Percentiles rank a stretch among this genome's conserved stretches.
phyloP scores from a whole-genome alignment of 345 rosid species.

The Citrus australasica region DNA sequence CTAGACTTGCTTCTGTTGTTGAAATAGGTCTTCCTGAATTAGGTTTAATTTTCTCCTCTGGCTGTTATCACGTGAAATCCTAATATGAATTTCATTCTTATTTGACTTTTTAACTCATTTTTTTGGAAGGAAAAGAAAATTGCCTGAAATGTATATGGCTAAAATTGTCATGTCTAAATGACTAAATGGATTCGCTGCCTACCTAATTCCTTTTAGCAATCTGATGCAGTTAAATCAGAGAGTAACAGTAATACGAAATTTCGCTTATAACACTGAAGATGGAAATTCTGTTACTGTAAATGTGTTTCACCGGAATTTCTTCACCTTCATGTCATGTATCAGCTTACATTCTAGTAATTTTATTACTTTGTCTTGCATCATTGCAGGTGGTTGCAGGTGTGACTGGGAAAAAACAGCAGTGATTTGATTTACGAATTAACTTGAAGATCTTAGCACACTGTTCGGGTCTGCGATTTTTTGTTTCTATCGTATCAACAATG shows the following conservation, averaged over 20 bases:
- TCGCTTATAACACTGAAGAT: neutral
- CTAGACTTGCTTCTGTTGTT: neutral
- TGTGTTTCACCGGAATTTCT: neutral
- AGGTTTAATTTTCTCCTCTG: neutral
- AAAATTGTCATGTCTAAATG: neutral
- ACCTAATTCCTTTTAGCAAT: neutral
- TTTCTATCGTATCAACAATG: constrained; percentile 16
- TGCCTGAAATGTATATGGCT: neutral
- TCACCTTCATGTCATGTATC: neutral
- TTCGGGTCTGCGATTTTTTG: neutral
- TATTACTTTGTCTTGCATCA: constrained; percentile 5
- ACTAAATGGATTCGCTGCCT: neutral
- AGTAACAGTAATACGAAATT: neutral
- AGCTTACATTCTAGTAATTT: neutral
- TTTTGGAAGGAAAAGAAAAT: neutral
- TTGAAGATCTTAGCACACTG: neutral
- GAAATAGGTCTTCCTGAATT: neutral
- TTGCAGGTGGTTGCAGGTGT: constrained; percentile 82
- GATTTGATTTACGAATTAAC: constrained; percentile 13
- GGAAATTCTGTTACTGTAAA: neutral
- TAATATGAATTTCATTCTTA: neutral
- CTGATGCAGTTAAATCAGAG: neutral
- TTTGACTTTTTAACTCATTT: neutral
- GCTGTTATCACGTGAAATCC: neutral
- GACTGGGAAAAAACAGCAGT: constrained; percentile 66